phyloP scores from a whole-genome alignment of 345 rosid genomes.

The Acer saccharum region DNA sequence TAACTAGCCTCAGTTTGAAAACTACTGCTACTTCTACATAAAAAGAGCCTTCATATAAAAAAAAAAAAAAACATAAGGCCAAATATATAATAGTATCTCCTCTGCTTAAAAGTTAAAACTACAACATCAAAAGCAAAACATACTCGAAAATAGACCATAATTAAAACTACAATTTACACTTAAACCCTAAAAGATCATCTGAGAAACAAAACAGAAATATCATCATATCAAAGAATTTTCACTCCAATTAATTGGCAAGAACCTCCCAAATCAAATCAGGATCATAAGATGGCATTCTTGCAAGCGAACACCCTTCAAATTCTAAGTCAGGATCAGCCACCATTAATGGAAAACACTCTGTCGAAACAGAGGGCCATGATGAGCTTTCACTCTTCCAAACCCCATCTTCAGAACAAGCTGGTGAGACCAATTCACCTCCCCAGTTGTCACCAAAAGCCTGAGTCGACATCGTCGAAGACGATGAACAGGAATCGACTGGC shows the following conservation, averaged over 20 bases:
- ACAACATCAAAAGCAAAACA: background rate
- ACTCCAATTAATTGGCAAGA: slow-evolving; percentile 54
- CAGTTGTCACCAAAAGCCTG: slow-evolving; percentile 40
- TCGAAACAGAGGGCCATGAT: slow-evolving; percentile 47
- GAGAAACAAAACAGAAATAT: background rate
- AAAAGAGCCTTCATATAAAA: slow-evolving; percentile 15
- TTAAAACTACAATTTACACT: slow-evolving; percentile 23
- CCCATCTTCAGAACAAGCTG: slow-evolving; percentile 45
- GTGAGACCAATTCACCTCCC: slow-evolving; percentile 42
- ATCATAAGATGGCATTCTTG: slow-evolving; percentile 88
- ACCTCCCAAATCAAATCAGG: slow-evolving; percentile 93
- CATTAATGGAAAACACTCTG: slow-evolving; percentile 30
- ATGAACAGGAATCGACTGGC: slow-evolving; percentile 37
- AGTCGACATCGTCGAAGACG: slow-evolving; percentile 39
- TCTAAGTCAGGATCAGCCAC: slow-evolving; percentile 35
- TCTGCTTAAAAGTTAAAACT: slow-evolving; percentile 3
- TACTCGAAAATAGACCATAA: background rate
- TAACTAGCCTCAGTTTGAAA: background rate
- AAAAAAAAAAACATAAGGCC: slow-evolving; percentile 1
- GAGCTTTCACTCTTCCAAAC: slow-evolving; percentile 53
- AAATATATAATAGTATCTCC: background rate
- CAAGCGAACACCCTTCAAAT: slow-evolving; percentile 60
- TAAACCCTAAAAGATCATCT: background rate
- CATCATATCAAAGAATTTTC: background rate
- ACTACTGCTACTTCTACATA: background rate